Evolutionary conservation across 352 stramenopile genomes (phyloP).

Genomic region (Phytopythium ostracodes): DNA sequence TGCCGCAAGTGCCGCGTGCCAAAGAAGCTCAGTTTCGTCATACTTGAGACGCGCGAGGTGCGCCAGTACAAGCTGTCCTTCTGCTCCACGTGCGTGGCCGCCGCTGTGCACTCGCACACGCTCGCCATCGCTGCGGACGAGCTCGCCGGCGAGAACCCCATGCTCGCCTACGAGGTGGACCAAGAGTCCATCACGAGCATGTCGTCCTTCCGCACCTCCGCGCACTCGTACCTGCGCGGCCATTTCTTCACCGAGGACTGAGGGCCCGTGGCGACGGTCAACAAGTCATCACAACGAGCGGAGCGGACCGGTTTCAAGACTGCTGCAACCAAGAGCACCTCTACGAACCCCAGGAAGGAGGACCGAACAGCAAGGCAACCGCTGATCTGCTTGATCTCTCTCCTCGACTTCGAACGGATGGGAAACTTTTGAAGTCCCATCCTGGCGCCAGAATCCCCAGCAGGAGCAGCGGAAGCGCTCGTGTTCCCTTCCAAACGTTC

Average conservation of each 20-base stretch:
- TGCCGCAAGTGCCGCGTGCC: constrained; percentile 22
- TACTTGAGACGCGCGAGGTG: constrained; percentile 14
- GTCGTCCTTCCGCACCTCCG: constrained; percentile 22
- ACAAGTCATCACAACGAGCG: too few species aligned
- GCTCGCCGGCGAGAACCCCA: constrained; percentile 19
- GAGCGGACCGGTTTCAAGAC: too few species aligned
- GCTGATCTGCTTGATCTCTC: too few species aligned
- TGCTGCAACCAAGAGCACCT: too few species aligned
- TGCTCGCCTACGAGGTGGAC: constrained; percentile 24
- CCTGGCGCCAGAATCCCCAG: not conserved
- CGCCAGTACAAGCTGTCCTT: constrained; percentile 24
- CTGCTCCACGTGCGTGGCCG: constrained; percentile 17
- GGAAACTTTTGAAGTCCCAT: not conserved
- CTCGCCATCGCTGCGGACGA: constrained; percentile 19
- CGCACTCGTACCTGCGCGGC: constrained; percentile 16
- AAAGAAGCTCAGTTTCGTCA: constrained; percentile 24
- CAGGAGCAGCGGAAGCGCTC: not conserved
- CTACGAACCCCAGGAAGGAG: not conserved
- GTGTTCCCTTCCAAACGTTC: too few species aligned
- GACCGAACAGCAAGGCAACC: too few species aligned
- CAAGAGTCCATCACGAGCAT: constrained; percentile 26
- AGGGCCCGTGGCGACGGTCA: not conserved
- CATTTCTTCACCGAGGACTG: constrained; percentile 15
- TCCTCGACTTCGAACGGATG: not conserved
- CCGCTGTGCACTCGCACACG: constrained; percentile 11